phyloP scores from a whole-genome alignment of 2,329 filamentous ascomycete genomes.

The Ciborinia camelliae region DNA sequence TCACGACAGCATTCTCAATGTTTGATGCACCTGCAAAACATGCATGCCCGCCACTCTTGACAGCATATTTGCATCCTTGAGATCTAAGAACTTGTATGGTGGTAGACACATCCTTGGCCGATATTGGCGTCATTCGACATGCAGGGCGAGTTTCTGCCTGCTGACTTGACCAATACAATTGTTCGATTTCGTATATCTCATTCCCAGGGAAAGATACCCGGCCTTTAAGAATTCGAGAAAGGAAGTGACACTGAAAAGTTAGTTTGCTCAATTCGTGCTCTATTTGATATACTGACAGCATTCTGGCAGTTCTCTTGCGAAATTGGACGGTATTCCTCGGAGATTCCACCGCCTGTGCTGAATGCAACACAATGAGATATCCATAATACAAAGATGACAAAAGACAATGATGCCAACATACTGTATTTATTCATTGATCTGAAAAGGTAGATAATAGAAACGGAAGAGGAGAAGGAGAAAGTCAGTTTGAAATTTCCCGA shows the following conservation, averaged over 20 bases:
- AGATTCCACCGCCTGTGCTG: no score
- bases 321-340: neutral
- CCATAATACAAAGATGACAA: neutral
- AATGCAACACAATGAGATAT: neutral
- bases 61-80: conserved; percentile 27
- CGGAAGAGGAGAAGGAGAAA: neutral
- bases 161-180: conserved; percentile 37
- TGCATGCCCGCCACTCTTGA: conserved; percentile 32
- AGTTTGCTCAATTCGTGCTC: neutral
- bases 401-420: neutral
- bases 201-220: conserved; percentile 26
- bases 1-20: conserved; percentile 47
- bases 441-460: neutral
- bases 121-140: conserved; percentile 28
- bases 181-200: conserved; percentile 22
- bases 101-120: conserved; percentile 25
- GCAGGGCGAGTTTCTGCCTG: conserved; percentile 23
- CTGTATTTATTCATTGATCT: neutral
- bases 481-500: neutral
- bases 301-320: neutral
- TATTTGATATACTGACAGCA: neutral
- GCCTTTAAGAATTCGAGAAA: conserved; percentile 11
- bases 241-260: neutral
- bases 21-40: conserved; percentile 47
- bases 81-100: conserved; percentile 21